These are phyloP conservation scores for Raffaelea deltoideospora DNA, from an alignment of 2,329 filamentous ascomycete species.

Conservation along the genomic window DNA sequence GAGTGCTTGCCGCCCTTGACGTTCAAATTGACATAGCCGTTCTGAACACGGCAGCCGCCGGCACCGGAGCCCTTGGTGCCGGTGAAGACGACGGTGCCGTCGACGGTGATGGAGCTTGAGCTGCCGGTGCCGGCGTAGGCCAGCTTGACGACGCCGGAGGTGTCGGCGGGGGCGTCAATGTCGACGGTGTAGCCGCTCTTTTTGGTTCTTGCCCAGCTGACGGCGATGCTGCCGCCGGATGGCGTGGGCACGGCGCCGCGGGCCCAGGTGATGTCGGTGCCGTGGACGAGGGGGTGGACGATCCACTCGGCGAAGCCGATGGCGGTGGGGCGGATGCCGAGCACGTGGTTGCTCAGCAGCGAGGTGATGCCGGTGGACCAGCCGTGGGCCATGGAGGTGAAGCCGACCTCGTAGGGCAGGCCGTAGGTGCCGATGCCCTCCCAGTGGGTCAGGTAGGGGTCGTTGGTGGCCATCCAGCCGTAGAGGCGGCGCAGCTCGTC, in stretches of 20 bases:
- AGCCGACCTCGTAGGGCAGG: constrained; percentile 26
- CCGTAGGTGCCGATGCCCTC: constrained; percentile 32
- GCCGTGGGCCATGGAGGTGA: constrained; percentile 33
- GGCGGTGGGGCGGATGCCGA: constrained; percentile 27
- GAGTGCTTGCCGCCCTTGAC: constrained; percentile 6
- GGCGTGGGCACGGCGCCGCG: constrained; percentile 27
- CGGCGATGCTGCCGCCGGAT: constrained; percentile 18
- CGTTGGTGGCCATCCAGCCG: constrained; percentile 31
- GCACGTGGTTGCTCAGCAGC: constrained; percentile 26
- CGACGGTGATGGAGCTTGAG: constrained; percentile 5
- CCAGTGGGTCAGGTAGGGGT: constrained; percentile 33
- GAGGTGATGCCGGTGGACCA: constrained; percentile 37
- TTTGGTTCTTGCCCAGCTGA: constrained; percentile 19
- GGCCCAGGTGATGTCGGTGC: constrained; percentile 24
- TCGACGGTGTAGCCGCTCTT: constrained; percentile 12
- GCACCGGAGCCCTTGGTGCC: constrained; percentile 21
- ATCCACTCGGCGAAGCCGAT: constrained; percentile 28
- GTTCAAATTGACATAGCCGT: constrained; percentile 4
- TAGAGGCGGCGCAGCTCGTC: constrained; percentile 31
- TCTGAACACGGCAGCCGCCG: constrained; percentile 13
- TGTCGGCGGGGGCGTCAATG: constrained; percentile 16
- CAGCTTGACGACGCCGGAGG: constrained; percentile 14
- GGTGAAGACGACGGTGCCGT: constrained; percentile 10
- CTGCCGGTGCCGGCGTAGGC: constrained; percentile 7
- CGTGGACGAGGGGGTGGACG: constrained; percentile 20